Percentiles rank a stretch among this genome's conserved stretches.
Evolutionary conservation across 1,284 basidiomycete species (phyloP).

Genomic region (Thecaphora thlaspeos): DNA sequence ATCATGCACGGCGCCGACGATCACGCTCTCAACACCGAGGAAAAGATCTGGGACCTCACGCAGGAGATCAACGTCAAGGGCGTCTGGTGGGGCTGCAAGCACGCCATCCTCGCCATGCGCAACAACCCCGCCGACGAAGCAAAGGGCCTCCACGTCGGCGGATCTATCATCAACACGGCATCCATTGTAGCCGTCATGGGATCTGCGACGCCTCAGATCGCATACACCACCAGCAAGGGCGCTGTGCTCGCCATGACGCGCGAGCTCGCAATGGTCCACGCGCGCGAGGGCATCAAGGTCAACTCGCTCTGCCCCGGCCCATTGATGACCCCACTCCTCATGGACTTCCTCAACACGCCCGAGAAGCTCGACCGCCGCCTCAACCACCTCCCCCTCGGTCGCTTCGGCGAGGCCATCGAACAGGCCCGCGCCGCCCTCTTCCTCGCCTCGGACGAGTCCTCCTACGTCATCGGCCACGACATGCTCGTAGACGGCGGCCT

Average conservation of each 20-base stretch:
- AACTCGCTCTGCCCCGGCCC: constrained; percentile 88
- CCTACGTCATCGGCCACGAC: constrained; percentile 61
- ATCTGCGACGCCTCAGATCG: constrained; percentile 91
- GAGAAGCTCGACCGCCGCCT: constrained; percentile 89
- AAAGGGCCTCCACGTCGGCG: constrained; percentile 77
- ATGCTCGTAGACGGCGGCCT: constrained; percentile 33
- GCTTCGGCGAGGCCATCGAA: constrained; percentile 94
- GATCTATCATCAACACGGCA: constrained; percentile 95
- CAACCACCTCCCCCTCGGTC: constrained; percentile 90
- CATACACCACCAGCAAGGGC: constrained; percentile 72
- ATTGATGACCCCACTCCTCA: constrained; percentile 71
- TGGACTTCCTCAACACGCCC: constrained; percentile 96
- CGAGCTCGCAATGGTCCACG: constrained; percentile 95
- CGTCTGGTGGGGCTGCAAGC: constrained; percentile 95
- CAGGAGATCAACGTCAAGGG: constrained; percentile 95
- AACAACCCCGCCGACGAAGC: constrained; percentile 77
- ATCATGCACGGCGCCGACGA: constrained; percentile 96
- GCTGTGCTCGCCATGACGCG: constrained; percentile 97
- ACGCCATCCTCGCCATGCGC: constrained; percentile 93
- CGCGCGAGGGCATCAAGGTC: constrained; percentile 87
- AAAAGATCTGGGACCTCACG: constrained; percentile 74
- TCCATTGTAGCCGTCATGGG: constrained; percentile 91
- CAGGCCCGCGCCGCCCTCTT: constrained; percentile 87
- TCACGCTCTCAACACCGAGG: constrained; percentile 90
- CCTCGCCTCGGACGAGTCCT: constrained; percentile 64